Evolutionary conservation across 2,329 filamentous ascomycete species (phyloP), one percentile per base, ranked within the genome.

Genomic region (Gaeumannomyces sp.): DNA sequence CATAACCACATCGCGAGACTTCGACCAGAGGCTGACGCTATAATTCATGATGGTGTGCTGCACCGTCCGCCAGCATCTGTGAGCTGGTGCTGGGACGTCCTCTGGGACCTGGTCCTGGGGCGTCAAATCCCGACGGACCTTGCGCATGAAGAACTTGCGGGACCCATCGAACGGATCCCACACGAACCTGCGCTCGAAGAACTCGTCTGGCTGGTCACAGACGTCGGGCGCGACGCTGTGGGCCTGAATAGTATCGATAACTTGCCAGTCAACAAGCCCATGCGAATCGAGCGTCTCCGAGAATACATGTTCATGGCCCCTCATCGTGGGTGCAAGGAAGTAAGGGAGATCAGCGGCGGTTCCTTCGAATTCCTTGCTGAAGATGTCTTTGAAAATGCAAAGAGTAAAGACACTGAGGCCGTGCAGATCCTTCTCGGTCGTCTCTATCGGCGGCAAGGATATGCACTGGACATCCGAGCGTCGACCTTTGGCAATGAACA

Each of bases 351-450:
- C 86, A 0, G 81, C 75, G 0, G 80, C 70, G 22, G 86, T 80
- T 0, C 84, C 79, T 61, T 90, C 86, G 71, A 92, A 99, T 3
- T 82, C 81, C 74, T 99, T 99, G 75, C 93, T 94, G 78, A 97
- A 98, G 0, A 97, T 80, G 69, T 98, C 92, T 22, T 85, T 78
- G 74, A 96, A 97, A 0, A 96, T 76, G 5, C 84, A 82, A 57
- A 96, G 77, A 0, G 91, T 97, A 73, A 95, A 96, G 0, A 74
- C 76, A 0, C 86, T 87, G n/a, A 98, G 73, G 1, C 78, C 73
- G 0, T 83, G 75, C 0, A 92, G 68, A 1, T 80, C 72, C 0
- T 77, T 71, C 0, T 78, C 69, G 0, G 77, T 74, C 0, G 86
- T 68, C 0, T 75, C 14, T 0, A 93, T 69, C 0, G 80, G 71